Base-by-base conservation (phyloP, 2,329 filamentous ascomycete genomes). In the Fonsecaea nubica region DNA sequence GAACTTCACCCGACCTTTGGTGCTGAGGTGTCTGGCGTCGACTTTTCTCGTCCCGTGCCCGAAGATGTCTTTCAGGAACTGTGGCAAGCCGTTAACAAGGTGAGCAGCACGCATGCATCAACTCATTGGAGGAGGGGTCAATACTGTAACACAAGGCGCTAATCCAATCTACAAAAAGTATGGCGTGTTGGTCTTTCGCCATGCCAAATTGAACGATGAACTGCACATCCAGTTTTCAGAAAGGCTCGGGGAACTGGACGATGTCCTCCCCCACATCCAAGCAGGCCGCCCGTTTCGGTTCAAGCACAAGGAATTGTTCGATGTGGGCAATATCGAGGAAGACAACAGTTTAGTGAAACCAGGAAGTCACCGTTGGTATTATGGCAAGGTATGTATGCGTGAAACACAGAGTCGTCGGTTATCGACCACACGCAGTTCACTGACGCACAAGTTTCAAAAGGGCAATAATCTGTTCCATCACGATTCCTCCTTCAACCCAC, bases 401-500 rank as follows among this genome's bases (percentile, higher is more conserved):
- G 10, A 10, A 8, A 56, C 25, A n/a, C 25, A n/a, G 55, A 12
- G 55, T 32, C 40, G 35, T 25, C 32, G 18, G 36, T 38, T 56
- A 13, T 70, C n/a, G 21, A 58, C 50, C 7, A 15, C 32, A 1
- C n/a, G 25, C 25, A 25, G 25, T 25, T 25, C 25, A 3, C 25
- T 25, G 25, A 25, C 25, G 25, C 25, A 25, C 25, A 25, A 25
- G 2, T 25, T 25, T 3, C 2, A 25, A 25, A 58, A 78, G 73
- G 83, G 81, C 38, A 87, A 87, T 72, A 75, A 74, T 1, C 76
- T 86, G 12, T 87, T 85, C 75, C 85, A 87, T 68, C 81, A 81
- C 21, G 85, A 87, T 74, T 84, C 81, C n/a, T 82, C 80, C 15
- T 87, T 85, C 77, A 86, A 87, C 71, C 83, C 84, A 8, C 82